Evolutionary conservation across 164 flowering plant species (phyloP).

Genomic region (Aristolochia californica): DNA sequence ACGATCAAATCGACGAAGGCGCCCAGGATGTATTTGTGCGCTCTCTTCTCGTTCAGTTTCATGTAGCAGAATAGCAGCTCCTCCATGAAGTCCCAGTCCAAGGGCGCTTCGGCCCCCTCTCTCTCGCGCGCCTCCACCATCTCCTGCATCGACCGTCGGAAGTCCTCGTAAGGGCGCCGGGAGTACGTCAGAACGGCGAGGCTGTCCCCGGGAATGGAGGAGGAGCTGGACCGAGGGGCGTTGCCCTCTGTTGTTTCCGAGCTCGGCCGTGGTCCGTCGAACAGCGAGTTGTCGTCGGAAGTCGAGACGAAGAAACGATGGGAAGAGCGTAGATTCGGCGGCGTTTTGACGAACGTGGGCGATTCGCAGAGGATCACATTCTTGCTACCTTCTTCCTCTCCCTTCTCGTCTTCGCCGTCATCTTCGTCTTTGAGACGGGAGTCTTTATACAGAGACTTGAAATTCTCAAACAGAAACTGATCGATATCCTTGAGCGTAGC

Average conservation of each 20-base stretch:
- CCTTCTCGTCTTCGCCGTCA: conserved; percentile 10
- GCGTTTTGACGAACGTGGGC: conserved; percentile 20
- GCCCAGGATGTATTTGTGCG: conserved; percentile 45
- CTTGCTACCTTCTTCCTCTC: background rate
- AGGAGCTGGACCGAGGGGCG: background rate
- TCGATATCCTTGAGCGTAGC: conserved; percentile 54
- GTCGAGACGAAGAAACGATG: conserved; percentile 39
- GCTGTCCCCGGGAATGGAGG: conserved; percentile 27
- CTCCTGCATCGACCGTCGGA: conserved; percentile 62
- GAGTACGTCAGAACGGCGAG: conserved; percentile 46
- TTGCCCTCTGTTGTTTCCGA: background rate
- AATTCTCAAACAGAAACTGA: conserved; percentile 51
- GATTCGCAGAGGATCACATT: conserved; percentile 12
- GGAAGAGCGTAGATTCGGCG: conserved; percentile 25
- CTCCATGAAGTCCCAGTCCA: conserved; percentile 85
- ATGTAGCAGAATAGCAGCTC: conserved; percentile 67
- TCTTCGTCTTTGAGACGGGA: no score
- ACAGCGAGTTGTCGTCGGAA: conserved; percentile 28
- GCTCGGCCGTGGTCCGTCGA: conserved; percentile 15
- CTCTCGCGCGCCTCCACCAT: conserved; percentile 22
- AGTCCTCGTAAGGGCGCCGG: conserved; percentile 43
- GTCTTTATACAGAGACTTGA: conserved; percentile 40
- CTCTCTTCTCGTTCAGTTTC: conserved; percentile 55
- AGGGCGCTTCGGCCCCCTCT: conserved; percentile 4
- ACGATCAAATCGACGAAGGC: conserved; percentile 60